phyloP scores from a whole-genome alignment of 139 green algal species.

The Chlamydomonas applanata region DNA sequence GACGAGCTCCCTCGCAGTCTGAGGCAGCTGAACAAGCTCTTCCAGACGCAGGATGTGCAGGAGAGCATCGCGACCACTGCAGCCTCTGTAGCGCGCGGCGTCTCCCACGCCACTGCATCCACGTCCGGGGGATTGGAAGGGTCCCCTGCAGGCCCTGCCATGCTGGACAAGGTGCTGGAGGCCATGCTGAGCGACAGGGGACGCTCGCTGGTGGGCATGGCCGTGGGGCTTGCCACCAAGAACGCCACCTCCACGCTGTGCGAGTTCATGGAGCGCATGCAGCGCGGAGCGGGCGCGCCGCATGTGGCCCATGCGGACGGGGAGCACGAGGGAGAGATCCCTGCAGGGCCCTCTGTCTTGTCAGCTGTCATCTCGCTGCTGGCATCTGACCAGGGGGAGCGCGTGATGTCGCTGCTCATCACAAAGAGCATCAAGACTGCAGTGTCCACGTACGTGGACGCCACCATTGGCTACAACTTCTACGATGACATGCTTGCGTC shows the following conservation, averaged over 20 bases:
- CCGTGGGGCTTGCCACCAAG: conserved; percentile 35
- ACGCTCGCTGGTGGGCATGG: conserved; percentile 33
- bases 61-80: conserved; percentile 3
- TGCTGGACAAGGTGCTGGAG: conserved; percentile 36
- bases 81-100: conserved; percentile 7
- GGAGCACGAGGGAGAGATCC: neutral
- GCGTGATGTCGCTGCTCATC: conserved; percentile 37
- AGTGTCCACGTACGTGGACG: conserved; percentile 38
- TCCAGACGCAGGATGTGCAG: conserved; percentile 36
- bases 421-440: conserved; percentile 40
- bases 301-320: neutral
- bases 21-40: conserved; percentile 32
- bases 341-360: neutral
- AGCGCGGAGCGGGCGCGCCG: neutral
- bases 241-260: conserved; percentile 35
- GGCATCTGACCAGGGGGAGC: conserved; percentile 33
- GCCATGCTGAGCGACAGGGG: conserved; percentile 39
- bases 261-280: conserved; percentile 38
- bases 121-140: neutral
- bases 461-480: conserved; percentile 34
- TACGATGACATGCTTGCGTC: conserved; percentile 42
- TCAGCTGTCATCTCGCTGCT: conserved; percentile 25
- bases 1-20: conserved; percentile 38
- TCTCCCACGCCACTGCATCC: neutral
- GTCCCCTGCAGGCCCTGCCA: neutral